A percentile compares a stretch with the other conserved stretches of the same genome.
Conservation (phyloP, 2,329 filamentous ascomycete species). For the Alternaria dauci region DNA sequence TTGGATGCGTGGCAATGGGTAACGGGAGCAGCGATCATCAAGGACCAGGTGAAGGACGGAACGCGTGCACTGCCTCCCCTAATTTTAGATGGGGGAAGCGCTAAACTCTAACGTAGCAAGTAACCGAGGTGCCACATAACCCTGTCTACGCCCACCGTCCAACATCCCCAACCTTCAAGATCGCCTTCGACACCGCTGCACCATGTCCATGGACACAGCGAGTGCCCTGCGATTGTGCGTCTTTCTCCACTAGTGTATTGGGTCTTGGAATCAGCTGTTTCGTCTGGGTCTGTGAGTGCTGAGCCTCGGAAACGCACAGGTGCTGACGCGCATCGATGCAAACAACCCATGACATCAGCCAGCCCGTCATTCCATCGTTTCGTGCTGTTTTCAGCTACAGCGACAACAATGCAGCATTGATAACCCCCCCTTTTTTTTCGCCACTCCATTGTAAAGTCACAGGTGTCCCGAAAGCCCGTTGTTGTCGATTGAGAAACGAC, state of each 20-base stretch:
- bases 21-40: conserved; percentile 27
- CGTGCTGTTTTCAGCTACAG: neutral
- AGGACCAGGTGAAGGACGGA: conserved; percentile 25
- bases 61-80: conserved; percentile 40
- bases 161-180: conserved; percentile 1
- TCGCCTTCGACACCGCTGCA: conserved; percentile 4
- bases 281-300: neutral
- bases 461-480: neutral
- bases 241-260: neutral
- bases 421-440: neutral
- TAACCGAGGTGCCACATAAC: conserved; percentile 23
- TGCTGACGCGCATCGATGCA: neutral
- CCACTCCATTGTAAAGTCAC: neutral
- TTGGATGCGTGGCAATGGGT: conserved; percentile 29
- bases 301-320: neutral
- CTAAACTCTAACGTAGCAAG: conserved; percentile 12
- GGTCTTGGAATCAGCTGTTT: neutral
- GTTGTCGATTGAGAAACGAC: neutral
- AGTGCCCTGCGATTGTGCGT: neutral
- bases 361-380: neutral
- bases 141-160: conserved; percentile 13
- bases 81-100: conserved; percentile 34
- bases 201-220: neutral
- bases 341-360: neutral
- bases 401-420: neutral